These are phyloP conservation scores for Phytophthora rubi DNA, from an alignment of 352 stramenopile genomes.

Conservation along the genomic window DNA sequence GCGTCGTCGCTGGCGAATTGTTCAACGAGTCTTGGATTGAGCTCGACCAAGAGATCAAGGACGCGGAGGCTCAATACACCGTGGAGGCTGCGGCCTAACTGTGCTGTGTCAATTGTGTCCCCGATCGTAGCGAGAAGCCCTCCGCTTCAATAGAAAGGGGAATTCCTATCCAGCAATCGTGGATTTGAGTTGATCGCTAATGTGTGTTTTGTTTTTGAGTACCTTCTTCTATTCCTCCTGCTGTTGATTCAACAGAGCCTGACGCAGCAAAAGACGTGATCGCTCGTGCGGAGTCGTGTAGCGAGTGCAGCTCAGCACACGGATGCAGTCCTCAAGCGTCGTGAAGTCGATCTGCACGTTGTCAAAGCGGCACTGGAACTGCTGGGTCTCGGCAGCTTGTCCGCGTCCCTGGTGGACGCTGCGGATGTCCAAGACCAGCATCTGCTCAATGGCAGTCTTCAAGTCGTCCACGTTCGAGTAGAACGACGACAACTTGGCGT, in stretches of 20 bases:
- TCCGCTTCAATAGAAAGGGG: conserved; percentile 18
- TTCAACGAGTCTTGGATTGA: conserved; percentile 99
- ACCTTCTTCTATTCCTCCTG: conserved; percentile 26
- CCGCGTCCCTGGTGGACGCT: conserved; percentile 83
- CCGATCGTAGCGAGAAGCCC: conserved; percentile 12
- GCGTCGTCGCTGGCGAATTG: conserved; percentile 96
- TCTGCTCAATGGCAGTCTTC: conserved; percentile 71
- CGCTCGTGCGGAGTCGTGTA: conserved; percentile 41
- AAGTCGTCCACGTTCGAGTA: conserved; percentile 67
- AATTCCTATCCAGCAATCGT: conserved; percentile 21
- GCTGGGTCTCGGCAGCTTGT: conserved; percentile 53
- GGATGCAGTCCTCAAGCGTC: conserved; percentile 71
- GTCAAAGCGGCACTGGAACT: conserved; percentile 82
- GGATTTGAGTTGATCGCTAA: conserved; percentile 23
- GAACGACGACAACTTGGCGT: conserved; percentile 59
- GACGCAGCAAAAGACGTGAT: conserved; percentile 31
- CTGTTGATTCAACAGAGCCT: conserved; percentile 33
- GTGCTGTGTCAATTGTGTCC: conserved; percentile 6
- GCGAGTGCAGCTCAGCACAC: conserved; percentile 57
- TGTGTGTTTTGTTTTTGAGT: neutral
- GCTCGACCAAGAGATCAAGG: conserved; percentile 97
- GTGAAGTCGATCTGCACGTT: conserved; percentile 77
- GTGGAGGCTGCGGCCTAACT: conserved; percentile 22
- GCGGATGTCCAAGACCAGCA: conserved; percentile 85
- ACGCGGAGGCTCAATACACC: conserved; percentile 49